A percentile compares a stretch with the other conserved stretches of the same genome.
Conservation (phyloP, 139 green algal species). For the Coccomyxa sp. region DNA sequence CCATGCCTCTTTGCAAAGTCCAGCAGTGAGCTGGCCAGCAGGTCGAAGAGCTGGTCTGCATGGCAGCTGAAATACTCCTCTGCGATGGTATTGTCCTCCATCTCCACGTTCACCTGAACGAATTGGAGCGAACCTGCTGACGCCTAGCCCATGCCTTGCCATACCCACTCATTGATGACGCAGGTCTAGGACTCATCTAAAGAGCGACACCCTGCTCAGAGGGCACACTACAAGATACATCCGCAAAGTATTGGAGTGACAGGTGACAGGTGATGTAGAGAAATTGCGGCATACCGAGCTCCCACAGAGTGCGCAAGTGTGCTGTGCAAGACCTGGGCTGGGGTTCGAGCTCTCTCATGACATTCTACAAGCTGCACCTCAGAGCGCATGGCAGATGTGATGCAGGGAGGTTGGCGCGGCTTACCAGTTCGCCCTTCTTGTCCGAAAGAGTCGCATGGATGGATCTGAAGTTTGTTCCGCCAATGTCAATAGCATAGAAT, state of each 20-base stretch:
- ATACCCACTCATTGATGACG: no score
- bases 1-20: background rate
- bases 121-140: no score
- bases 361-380: no score
- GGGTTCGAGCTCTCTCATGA: no score
- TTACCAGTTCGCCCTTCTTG: slow-evolving; percentile 36
- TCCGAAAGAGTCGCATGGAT: slow-evolving; percentile 39
- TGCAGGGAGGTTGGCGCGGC: no score
- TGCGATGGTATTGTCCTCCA: slow-evolving; percentile 52
- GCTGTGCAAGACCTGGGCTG: no score
- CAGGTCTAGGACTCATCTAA: no score
- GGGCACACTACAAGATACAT: no score
- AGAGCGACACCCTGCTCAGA: no score
- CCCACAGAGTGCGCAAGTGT: background rate
- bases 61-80: slow-evolving; percentile 25
- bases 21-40: slow-evolving; percentile 40
- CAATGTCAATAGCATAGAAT: slow-evolving; percentile 82
- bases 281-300: background rate
- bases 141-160: no score
- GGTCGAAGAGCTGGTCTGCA: slow-evolving; percentile 65
- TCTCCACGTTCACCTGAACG: slow-evolving; percentile 31
- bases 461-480: slow-evolving; percentile 86
- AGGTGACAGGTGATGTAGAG: slow-evolving; percentile 6
- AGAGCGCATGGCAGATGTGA: no score
- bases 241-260: no score